Evolutionary conservation across 1,284 basidiomycete genomes (phyloP).

Genomic region (Tremellales sp.): DNA sequence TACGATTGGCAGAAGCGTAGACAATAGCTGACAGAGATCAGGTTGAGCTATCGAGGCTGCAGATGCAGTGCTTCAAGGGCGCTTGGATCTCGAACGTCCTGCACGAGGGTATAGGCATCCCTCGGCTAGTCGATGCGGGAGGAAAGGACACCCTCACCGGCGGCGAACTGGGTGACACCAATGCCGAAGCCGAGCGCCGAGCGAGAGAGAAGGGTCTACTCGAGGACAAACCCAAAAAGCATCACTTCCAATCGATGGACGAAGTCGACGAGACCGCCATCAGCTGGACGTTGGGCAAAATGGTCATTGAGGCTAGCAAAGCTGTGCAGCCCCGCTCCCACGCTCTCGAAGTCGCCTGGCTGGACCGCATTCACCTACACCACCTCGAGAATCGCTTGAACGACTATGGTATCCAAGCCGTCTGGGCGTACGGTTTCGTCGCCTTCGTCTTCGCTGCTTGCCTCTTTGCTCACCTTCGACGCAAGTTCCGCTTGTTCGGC

Average conservation of each 20-base stretch:
- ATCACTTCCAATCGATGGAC: slow-evolving; percentile 84
- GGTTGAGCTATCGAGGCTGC: slow-evolving; percentile 76
- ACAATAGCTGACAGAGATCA: slow-evolving; percentile 9
- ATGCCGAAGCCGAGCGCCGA: slow-evolving; percentile 64
- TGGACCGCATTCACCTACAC: slow-evolving; percentile 8
- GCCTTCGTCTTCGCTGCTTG: slow-evolving; percentile 22
- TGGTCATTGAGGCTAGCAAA: slow-evolving; percentile 92
- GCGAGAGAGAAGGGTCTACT: slow-evolving; percentile 73
- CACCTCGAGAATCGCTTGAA: slow-evolving; percentile 22
- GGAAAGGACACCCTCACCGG: slow-evolving; percentile 58
- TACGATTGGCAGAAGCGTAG: not conserved
- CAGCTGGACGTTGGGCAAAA: slow-evolving; percentile 96
- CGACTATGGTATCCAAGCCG: slow-evolving; percentile 26
- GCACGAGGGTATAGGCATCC: slow-evolving; percentile 93
- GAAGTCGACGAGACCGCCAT: slow-evolving; percentile 87
- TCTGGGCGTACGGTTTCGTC: slow-evolving; percentile 37
- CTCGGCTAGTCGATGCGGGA: slow-evolving; percentile 78
- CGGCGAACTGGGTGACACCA: slow-evolving; percentile 50
- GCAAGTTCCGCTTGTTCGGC: slow-evolving; percentile 3
- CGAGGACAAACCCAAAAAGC: slow-evolving; percentile 46
- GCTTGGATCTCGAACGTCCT: slow-evolving; percentile 96
- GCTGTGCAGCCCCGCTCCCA: slow-evolving; percentile 44
- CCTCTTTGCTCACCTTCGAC: slow-evolving; percentile 18
- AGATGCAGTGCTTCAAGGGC: slow-evolving; percentile 99
- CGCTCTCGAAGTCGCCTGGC: slow-evolving; percentile 20